Conservation (phyloP, 805 yeast genomes). For the Kockiozyma suomiensis region DNA sequence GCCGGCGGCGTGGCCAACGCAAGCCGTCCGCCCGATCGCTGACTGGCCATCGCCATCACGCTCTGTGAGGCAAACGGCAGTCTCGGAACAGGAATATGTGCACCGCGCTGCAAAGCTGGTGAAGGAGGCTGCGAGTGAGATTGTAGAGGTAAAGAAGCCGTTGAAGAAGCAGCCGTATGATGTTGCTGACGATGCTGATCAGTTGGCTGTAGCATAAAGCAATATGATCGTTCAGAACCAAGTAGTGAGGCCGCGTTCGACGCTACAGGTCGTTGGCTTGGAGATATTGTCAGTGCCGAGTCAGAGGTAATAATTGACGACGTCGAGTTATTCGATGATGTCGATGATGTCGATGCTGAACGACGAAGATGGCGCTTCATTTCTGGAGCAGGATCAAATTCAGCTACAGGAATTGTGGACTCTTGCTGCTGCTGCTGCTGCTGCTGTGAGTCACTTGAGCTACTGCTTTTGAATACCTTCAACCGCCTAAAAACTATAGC, state of each 20-base stretch:
- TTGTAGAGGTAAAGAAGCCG: background rate
- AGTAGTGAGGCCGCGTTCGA: background rate
- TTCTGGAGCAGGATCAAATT: background rate
- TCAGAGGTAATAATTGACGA: conserved; percentile 7
- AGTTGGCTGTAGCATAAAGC: conserved; percentile 23
- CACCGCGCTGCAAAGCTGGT: background rate
- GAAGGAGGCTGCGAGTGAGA: background rate
- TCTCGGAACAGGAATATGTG: conserved; percentile 21
- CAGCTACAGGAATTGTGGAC: background rate
- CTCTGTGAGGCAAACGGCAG: conserved; percentile 16
- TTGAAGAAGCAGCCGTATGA: conserved; percentile 1
- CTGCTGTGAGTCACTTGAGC: background rate
- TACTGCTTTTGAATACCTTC: conserved; percentile 1
- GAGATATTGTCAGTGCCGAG: conserved; percentile 5
- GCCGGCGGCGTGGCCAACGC: conserved; percentile 1
- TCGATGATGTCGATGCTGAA: conserved; percentile 6
- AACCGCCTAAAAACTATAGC: conserved; percentile 12
- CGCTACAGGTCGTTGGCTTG: background rate
- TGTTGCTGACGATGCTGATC: conserved; percentile 15
- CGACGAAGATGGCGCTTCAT: background rate
- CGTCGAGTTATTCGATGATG: conserved; percentile 3
- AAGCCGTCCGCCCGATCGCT: background rate
- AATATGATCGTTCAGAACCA: conserved; percentile 21
- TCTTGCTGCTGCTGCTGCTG: background rate
- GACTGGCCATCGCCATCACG: conserved; percentile 13